A percentile compares a stretch with the other conserved stretches of the same genome.
Evolutionary conservation across 805 yeast species (phyloP).

Genomic region (Saccharomycopsis sp.): DNA sequence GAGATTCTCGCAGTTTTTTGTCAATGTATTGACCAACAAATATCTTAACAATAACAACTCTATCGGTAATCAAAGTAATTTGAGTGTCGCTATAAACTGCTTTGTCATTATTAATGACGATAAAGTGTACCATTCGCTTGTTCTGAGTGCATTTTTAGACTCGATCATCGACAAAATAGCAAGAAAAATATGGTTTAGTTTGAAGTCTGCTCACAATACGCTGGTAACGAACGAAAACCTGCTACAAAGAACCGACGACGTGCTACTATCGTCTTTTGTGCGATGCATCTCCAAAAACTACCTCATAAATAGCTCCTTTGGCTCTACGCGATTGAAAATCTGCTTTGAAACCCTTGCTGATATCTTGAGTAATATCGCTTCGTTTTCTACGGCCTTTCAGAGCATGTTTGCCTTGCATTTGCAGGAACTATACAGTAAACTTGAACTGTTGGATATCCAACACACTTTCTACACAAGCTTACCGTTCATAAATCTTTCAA

Average conservation of each 20-base stretch:
- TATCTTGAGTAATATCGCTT: background rate
- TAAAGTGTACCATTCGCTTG: background rate
- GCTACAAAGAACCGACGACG: background rate
- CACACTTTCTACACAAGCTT: background rate
- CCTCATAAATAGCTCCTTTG: background rate
- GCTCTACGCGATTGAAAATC: constrained; percentile 1
- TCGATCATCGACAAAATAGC: constrained; percentile 5
- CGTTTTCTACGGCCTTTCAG: constrained; percentile 3
- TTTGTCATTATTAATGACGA: constrained; percentile 3
- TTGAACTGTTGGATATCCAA: background rate
- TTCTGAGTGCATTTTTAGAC: constrained; percentile 9
- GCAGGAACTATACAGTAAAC: constrained; percentile 4
- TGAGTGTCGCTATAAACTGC: constrained; percentile 1
- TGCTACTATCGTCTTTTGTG: background rate
- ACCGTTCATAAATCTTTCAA: constrained; percentile 1
- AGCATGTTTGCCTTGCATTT: constrained; percentile 3
- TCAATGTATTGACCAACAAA: background rate
- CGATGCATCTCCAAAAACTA: background rate
- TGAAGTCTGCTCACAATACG: background rate
- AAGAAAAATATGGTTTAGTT: constrained; percentile 16
- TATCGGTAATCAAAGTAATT: too few species aligned
- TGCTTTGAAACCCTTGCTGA: constrained; percentile 12
- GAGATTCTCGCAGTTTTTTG: background rate
- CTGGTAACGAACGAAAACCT: background rate
- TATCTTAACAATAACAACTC: background rate